phyloP scores from a whole-genome alignment of 495 filamentous ascomycete species.

The Penicillium atrosanguineum region DNA sequence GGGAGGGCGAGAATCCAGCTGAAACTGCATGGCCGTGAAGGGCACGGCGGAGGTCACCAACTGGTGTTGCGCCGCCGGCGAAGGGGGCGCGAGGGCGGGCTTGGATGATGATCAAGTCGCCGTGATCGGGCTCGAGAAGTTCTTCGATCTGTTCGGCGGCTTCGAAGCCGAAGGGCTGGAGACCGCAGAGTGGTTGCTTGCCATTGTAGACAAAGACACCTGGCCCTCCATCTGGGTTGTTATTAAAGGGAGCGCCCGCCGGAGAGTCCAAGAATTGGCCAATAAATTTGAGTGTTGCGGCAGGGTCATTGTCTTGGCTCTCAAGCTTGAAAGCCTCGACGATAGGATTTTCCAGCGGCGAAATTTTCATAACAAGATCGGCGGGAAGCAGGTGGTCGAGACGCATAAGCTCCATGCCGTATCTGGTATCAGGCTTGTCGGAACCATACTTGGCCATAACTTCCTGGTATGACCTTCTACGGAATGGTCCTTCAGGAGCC shows the following conservation, averaged over 20 bases:
- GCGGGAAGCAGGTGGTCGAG: conserved; percentile 61
- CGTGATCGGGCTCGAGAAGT: conserved; percentile 55
- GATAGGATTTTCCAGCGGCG: conserved; percentile 54
- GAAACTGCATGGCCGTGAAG: conserved; percentile 65
- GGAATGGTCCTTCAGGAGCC: conserved; percentile 48
- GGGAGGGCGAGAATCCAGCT: conserved; percentile 51
- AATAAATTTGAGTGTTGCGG: conserved; percentile 58
- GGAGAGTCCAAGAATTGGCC: conserved; percentile 64
- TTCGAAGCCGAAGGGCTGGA: conserved; percentile 74
- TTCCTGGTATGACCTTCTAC: conserved; percentile 64
- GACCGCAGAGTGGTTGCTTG: conserved; percentile 65
- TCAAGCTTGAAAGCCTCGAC: conserved; percentile 71
- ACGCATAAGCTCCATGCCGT: conserved; percentile 57
- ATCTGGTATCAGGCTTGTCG: conserved; percentile 87
- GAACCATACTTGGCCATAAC: conserved; percentile 81
- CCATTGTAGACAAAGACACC: conserved; percentile 73
- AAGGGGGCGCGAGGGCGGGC: conserved; percentile 64
- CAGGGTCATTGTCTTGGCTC: conserved; percentile 42
- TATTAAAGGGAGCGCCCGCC: conserved; percentile 56
- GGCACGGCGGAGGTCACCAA: conserved; percentile 72
- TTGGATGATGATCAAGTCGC: conserved; percentile 77
- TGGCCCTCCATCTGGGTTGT: conserved; percentile 68
- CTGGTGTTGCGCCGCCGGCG: conserved; percentile 65
- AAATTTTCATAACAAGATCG: conserved; percentile 72
- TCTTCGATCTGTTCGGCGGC: conserved; percentile 59